These are phyloP conservation scores for Fragilaria radians DNA, from an alignment of 108 stramenopile genomes.

Conservation along the genomic window DNA sequence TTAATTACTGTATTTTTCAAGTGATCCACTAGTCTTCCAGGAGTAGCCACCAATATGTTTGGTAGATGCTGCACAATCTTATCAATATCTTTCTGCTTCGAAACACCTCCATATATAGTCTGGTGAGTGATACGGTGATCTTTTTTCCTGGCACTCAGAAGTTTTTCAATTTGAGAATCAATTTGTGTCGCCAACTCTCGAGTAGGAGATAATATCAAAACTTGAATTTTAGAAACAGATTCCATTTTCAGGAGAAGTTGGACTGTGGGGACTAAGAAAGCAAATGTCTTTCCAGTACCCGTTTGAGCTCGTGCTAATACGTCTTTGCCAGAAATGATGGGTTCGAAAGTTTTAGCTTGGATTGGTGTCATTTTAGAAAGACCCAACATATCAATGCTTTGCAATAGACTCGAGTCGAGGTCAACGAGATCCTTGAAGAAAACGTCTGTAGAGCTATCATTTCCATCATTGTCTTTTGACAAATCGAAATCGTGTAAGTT, in stretches of 20 bases:
- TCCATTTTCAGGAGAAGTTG: slow-evolving; percentile 24
- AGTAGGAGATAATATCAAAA: slow-evolving; percentile 89
- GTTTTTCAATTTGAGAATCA: slow-evolving; percentile 52
- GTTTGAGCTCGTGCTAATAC: slow-evolving; percentile 88
- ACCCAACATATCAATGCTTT: slow-evolving; percentile 12
- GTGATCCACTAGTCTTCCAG: slow-evolving; percentile 89
- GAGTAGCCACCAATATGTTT: slow-evolving; percentile 87
- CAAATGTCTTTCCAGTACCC: slow-evolving; percentile 60
- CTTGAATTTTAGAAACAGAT: slow-evolving; percentile 23
- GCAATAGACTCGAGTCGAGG: background rate
- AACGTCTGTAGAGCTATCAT: no score
- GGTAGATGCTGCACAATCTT: slow-evolving; percentile 40
- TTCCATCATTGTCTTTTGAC: no score
- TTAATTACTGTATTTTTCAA: slow-evolving; percentile 18
- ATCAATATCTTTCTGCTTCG: slow-evolving; percentile 59
- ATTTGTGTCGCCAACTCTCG: slow-evolving; percentile 93
- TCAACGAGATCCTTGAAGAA: background rate
- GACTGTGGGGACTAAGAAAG: slow-evolving; percentile 88
- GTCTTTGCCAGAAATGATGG: slow-evolving; percentile 47
- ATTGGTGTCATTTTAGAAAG: slow-evolving; percentile 78
- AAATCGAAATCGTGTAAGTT: no score
- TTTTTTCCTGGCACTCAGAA: slow-evolving; percentile 2
- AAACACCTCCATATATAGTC: slow-evolving; percentile 75
- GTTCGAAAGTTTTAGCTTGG: slow-evolving; percentile 67
- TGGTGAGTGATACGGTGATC: slow-evolving; percentile 44